Evolutionary conservation across 2,329 filamentous ascomycete genomes (phyloP).

Genomic region (Fusarium sp.): DNA sequence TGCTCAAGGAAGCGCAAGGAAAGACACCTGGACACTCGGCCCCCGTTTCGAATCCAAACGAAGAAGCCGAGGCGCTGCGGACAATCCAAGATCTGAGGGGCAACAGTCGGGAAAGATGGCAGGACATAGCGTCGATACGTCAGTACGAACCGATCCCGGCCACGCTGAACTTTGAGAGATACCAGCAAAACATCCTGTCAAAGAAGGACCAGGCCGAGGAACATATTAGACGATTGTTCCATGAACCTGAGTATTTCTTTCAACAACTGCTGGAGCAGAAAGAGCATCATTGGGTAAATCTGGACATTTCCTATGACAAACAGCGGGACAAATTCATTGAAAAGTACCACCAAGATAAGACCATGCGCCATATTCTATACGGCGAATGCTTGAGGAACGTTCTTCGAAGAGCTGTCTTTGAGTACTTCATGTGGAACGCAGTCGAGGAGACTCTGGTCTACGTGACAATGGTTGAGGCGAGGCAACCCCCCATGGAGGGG

Average conservation of each 20-base stretch:
- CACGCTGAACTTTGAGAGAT: background rate
- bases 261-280: constrained; percentile 32
- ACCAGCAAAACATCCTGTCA: background rate
- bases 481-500: background rate
- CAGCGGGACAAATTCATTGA: background rate
- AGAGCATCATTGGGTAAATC: constrained; percentile 40
- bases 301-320: constrained; percentile 9
- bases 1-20: constrained; percentile 4
- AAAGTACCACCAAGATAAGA: background rate
- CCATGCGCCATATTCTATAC: constrained; percentile 23
- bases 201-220: constrained; percentile 25
- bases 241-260: constrained; percentile 36
- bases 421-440: constrained; percentile 32
- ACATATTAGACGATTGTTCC: constrained; percentile 30
- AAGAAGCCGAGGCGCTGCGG: background rate
- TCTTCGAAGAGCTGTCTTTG: constrained; percentile 35
- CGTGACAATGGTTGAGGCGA: background rate
- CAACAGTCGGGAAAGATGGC: constrained; percentile 4
- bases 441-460: background rate
- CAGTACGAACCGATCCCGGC: constrained; percentile 27
- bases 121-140: constrained; percentile 20
- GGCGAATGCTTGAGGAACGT: constrained; percentile 28
- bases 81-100: background rate
- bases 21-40: background rate
- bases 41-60: background rate